Base-by-base conservation (phyloP, 2,329 filamentous ascomycete genomes). In the Zopfia rhizophila region DNA sequence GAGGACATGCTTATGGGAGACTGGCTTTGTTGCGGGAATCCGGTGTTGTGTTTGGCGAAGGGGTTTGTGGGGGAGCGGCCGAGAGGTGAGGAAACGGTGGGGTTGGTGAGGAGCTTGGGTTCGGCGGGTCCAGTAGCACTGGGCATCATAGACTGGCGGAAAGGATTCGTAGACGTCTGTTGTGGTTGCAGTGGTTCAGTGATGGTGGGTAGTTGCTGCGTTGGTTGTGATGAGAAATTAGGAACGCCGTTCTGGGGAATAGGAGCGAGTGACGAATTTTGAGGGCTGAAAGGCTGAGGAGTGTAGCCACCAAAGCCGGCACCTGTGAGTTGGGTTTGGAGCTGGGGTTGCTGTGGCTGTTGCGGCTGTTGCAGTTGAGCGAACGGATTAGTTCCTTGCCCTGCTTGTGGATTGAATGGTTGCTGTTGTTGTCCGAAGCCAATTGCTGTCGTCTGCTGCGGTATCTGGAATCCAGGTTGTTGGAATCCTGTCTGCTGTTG, bases 241-340 rank as follows among this genome's bases (percentile, higher is more conserved):
- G 74, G 65, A 25, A 75, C 58, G 23, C 75, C 75, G 48, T 77
- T 76, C 53, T 82, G 79, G 3, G 80, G 75, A 63, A 81, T 80
- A 29, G 75, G 67, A 30, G 69, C 75, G 58, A 75, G 79, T 68
- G 75, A 39, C 14, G 57, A 64, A 53, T 61, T 72, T 43, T 32
- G 79, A 10, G 72, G 62, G 17, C 63, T 67, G 48, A 76, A 77
- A 1, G 89, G 84, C 56, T 88, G 84, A 14, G 84, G 78, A 3
- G 87, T 84, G 66, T 90, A 96, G 2, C 90, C 90, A 27, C 90
- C 91, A 66, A 96, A 96, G 0, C 90, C 90, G 47, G 88, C 86
- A 2, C 90, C 91, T 0, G 90, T 88, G 48, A 83, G 83, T 36
- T 82, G 81, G 12, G 79, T 70, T 57, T 86, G 85, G 42, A 86